Conservation (phyloP, 495 filamentous ascomycete genomes). For the Pseudomonodictys pantanalensis region DNA sequence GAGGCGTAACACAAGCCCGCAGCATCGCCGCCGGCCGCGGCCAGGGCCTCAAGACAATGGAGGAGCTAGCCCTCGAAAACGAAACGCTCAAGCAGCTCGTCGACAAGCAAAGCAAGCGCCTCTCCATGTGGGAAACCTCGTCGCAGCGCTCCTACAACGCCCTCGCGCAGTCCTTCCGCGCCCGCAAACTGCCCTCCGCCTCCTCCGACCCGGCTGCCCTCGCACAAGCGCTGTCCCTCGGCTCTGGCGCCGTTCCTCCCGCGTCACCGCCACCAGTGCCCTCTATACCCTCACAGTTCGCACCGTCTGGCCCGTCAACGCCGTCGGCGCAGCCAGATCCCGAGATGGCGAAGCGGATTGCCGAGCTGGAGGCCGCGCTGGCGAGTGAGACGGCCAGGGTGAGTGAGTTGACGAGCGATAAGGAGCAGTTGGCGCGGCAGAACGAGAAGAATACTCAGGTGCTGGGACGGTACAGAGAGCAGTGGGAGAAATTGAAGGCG, state of each 20-base stretch:
- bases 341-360: conserved; percentile 48
- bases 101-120: conserved; percentile 71
- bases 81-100: conserved; percentile 67
- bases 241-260: not conserved
- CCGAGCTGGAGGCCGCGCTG: conserved; percentile 58
- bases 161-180: conserved; percentile 73
- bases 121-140: conserved; percentile 82
- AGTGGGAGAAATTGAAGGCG: conserved; percentile 83
- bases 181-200: conserved; percentile 32
- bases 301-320: conserved; percentile 2
- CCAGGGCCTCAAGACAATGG: conserved; percentile 57
- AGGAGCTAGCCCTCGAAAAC: conserved; percentile 84
- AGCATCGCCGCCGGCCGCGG: conserved; percentile 37
- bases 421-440: conserved; percentile 53
- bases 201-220: conserved; percentile 15
- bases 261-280: conserved; percentile 29
- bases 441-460: conserved; percentile 67
- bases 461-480: conserved; percentile 66
- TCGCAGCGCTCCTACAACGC: conserved; percentile 77
- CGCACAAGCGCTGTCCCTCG: conserved; percentile 18
- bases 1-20: conserved; percentile 13
- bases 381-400: conserved; percentile 51
- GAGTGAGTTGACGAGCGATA: conserved; percentile 45
- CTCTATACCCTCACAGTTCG: conserved; percentile 8
- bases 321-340: conserved; percentile 12